Percentiles rank a stretch among this genome's conserved stretches.
Evolutionary conservation across 2,329 filamentous ascomycete species (phyloP).

Genomic region (Cladosporium sp.): DNA sequence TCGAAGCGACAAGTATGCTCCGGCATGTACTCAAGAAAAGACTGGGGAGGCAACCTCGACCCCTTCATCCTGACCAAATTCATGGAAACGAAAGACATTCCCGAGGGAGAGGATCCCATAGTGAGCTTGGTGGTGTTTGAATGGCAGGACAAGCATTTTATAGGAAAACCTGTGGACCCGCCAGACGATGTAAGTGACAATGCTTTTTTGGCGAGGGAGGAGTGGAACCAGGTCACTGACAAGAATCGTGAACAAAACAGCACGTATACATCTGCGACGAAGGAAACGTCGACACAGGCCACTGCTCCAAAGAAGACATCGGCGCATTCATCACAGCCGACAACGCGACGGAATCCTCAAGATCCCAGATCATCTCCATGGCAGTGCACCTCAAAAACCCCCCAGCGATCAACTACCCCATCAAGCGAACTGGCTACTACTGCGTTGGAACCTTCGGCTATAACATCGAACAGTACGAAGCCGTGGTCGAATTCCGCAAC

Average conservation of each 20-base stretch:
- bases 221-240: too few relatives aligned
- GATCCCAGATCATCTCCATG: constrained; percentile 69
- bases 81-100: constrained; percentile 51
- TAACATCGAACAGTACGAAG: constrained; percentile 65
- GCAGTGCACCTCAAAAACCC: constrained; percentile 78
- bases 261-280: constrained; percentile 73
- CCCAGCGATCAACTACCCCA: constrained; percentile 70
- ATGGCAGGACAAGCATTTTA: constrained; percentile 77
- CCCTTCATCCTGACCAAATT: constrained; percentile 89
- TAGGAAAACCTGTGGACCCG: constrained; percentile 63
- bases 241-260: constrained; percentile 36
- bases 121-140: constrained; percentile 90
- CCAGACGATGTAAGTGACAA: constrained; percentile 48
- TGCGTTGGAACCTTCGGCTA: constrained; percentile 79
- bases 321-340: constrained; percentile 79
- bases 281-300: constrained; percentile 60
- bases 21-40: constrained; percentile 89
- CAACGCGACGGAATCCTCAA: constrained; percentile 69
- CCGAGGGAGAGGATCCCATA: constrained; percentile 64
- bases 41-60: constrained; percentile 83
- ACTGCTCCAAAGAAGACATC: constrained; percentile 73
- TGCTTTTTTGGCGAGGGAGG: not conserved
- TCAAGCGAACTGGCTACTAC: constrained; percentile 92
- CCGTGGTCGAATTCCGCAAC: constrained; percentile 87
- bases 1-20: constrained; percentile 77